phyloP scores from a whole-genome alignment of 257 asterid species.

The Ajuga chamaepitys region DNA sequence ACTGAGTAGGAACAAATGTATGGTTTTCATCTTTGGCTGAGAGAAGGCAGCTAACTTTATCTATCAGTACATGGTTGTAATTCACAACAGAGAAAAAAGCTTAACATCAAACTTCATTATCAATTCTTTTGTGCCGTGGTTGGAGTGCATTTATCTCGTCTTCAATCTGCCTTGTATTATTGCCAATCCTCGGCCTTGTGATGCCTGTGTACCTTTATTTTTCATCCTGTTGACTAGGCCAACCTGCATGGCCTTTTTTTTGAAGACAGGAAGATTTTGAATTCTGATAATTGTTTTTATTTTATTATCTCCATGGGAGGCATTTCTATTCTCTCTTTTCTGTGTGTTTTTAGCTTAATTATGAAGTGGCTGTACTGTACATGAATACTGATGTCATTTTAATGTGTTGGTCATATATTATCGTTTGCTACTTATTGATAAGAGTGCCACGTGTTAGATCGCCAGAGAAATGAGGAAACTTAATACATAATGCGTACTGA shows the following conservation, averaged over 20 bases:
- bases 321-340: neutral
- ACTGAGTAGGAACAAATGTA: neutral
- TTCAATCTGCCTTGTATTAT: neutral
- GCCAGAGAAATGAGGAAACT: neutral
- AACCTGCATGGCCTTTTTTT: neutral
- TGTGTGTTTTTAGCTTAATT: neutral
- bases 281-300: neutral
- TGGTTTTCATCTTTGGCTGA: neutral
- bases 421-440: neutral
- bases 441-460: neutral
- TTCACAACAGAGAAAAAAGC: neutral
- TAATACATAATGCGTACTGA: neutral
- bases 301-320: neutral
- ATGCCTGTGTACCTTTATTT: neutral
- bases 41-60: neutral
- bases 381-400: conserved; percentile 7
- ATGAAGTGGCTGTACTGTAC: neutral
- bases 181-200: neutral
- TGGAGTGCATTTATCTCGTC: neutral
- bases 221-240: neutral
- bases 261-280: neutral
- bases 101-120: neutral
- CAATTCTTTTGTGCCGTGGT: neutral
- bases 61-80: neutral
- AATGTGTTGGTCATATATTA: neutral